Percentiles rank a stretch among this genome's conserved stretches.
These are phyloP conservation scores for Ogataea nonfermentans DNA, from an alignment of 805 yeast genomes.

Conservation along the genomic window DNA sequence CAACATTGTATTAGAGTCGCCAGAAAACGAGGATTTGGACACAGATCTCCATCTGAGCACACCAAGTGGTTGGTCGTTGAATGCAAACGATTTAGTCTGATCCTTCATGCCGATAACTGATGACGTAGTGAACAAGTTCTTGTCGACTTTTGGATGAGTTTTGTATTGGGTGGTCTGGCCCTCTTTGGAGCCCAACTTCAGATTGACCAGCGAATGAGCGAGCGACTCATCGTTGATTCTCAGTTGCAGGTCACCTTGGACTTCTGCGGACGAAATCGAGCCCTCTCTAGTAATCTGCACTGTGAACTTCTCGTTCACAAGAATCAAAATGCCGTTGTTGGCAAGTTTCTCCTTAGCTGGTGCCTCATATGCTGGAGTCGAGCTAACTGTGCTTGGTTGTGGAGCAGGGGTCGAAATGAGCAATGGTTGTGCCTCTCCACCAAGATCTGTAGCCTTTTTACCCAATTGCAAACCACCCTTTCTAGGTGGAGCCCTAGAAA, in stretches of 20 bases:
- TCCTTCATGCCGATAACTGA: slow-evolving; percentile 74
- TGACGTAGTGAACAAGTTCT: slow-evolving; percentile 56
- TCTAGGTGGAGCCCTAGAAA: slow-evolving; percentile 39
- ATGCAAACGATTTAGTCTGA: slow-evolving; percentile 76
- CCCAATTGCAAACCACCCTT: slow-evolving; percentile 83
- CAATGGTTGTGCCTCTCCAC: slow-evolving; percentile 30
- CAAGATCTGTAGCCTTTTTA: slow-evolving; percentile 38
- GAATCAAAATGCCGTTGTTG: slow-evolving; percentile 78
- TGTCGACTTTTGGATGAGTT: slow-evolving; percentile 96
- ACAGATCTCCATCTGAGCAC: slow-evolving; percentile 89
- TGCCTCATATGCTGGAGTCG: slow-evolving; percentile 20
- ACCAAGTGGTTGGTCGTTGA: slow-evolving; percentile 86
- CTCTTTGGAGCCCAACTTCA: slow-evolving; percentile 48
- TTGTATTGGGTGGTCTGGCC: slow-evolving; percentile 64
- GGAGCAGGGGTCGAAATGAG: slow-evolving; percentile 30
- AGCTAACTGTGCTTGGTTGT: slow-evolving; percentile 16
- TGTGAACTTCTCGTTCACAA: slow-evolving; percentile 71
- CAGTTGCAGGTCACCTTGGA: slow-evolving; percentile 88
- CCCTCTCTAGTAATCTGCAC: slow-evolving; percentile 88
- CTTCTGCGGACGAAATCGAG: slow-evolving; percentile 61
- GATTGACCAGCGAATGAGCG: slow-evolving; percentile 62
- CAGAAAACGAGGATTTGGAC: slow-evolving; percentile 46
- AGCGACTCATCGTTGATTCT: slow-evolving; percentile 76
- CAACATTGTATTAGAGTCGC: slow-evolving; percentile 53
- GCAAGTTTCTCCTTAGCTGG: slow-evolving; percentile 35